Evolutionary conservation across 805 yeast species (phyloP), one percentile per base, ranked within the genome.

Genomic region (Komagataella mondaviorum): DNA sequence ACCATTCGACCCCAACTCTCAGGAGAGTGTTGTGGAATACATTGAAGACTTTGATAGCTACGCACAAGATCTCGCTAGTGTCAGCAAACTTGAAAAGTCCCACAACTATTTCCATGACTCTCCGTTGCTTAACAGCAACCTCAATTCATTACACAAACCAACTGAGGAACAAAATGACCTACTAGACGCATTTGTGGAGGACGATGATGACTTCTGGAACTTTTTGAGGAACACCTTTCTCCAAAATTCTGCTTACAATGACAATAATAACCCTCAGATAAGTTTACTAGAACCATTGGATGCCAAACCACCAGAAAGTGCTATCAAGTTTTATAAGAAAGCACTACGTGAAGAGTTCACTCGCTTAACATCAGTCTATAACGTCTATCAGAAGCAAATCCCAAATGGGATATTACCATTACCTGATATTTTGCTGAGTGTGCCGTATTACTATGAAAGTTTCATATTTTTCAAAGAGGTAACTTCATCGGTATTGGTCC

Each of bases 401-500:
- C 73, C 73, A 5, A 58, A 67, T 22, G 64, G 67, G 7, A 48
- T 72, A 23, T 45, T 61, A n/a, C 80, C 81, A 1, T 60, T 82
- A 4, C 90, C 93, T 0, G 86, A 80, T 52, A 59, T 81, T 5
- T 64, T 85, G 12, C 61, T 75, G 16, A 72, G 76, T 51, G 83
- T 80, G 12, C 84, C 87, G 0, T 72, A 70, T 54, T 82, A 81
- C 61, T 68, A 77, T 49, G 81, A 79, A 51, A 68, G 81, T 18
- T 79, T 85, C 65, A 80, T 80, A 54, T 81, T 81, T 55, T 86
- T 77, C 70, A 64, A 79, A 6, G 70, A 78, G 49, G 76, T 77
- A 12, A 83, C 87, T 0, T 77, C 90, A 1, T 71, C 71, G 44
- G 67, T 74, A 23, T 69, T 85, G 17, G 86, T 82, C 5, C 89